Evolutionary conservation across 371 early-diverging fungal species (phyloP).

Genomic region (Coemansia linderi): DNA sequence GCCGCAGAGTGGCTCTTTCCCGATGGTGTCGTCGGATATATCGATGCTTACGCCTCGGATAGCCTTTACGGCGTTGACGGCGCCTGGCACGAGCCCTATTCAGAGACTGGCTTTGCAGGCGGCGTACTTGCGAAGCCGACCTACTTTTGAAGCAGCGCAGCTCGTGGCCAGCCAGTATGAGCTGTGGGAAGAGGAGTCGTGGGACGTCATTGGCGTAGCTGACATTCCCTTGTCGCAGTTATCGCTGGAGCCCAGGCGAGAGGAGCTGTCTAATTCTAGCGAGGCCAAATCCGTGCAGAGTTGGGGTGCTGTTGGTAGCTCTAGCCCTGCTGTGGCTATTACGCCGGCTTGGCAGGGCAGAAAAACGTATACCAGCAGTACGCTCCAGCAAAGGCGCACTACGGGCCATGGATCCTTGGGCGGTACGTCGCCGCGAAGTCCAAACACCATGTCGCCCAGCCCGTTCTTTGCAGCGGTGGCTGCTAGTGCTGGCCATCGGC

Average conservation of each 20-base stretch:
- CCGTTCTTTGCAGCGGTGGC: slow-evolving; percentile 10
- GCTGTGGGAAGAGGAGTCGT: slow-evolving; percentile 42
- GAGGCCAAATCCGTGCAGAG: background rate
- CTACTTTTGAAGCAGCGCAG: slow-evolving; percentile 58
- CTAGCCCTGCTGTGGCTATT: background rate
- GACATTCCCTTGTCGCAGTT: background rate
- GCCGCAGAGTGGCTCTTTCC: background rate
- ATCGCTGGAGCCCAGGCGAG: background rate
- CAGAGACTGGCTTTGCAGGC: slow-evolving; percentile 69
- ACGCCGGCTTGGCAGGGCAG: slow-evolving; percentile 12
- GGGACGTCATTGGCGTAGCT: slow-evolving; percentile 27
- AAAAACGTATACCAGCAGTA: slow-evolving; percentile 37
- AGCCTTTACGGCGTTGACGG: slow-evolving; percentile 12
- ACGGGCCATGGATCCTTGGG: slow-evolving; percentile 2
- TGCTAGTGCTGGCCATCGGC: background rate
- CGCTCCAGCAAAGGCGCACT: slow-evolving; percentile 31
- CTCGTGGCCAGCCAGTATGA: slow-evolving; percentile 66
- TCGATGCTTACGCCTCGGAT: slow-evolving; percentile 4
- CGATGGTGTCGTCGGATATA: background rate
- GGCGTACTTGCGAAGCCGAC: slow-evolving; percentile 60
- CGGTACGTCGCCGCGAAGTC: slow-evolving; percentile 16
- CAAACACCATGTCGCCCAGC: slow-evolving; percentile 13
- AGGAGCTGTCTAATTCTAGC: background rate
- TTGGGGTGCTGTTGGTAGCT: background rate
- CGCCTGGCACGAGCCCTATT: slow-evolving; percentile 28